Percentiles rank a stretch among this genome's conserved stretches.
These are phyloP conservation scores for Aquilaria agallochum DNA, from an alignment of 441 rosid genomes.

Conservation along the genomic window DNA sequence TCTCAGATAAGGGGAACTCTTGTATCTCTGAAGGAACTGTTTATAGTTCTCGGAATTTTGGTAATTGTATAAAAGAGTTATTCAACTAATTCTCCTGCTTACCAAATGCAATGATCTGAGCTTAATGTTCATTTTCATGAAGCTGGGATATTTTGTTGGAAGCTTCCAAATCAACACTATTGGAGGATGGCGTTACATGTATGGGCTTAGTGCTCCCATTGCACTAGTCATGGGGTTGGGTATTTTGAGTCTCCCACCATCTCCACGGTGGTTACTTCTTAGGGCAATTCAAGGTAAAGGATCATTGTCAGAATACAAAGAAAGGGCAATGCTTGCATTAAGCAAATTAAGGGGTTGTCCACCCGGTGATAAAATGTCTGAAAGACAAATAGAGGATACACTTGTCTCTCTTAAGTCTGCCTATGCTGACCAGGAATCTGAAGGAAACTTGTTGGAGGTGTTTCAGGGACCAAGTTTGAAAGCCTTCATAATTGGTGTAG, in stretches of 20 bases:
- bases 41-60: conserved; percentile 94
- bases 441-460: conserved; percentile 78
- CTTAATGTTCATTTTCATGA: conserved; percentile 14
- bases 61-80: conserved; percentile 31
- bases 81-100: conserved; percentile 5
- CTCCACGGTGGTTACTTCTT: conserved; percentile 97
- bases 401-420: conserved; percentile 64
- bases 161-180: conserved; percentile 72
- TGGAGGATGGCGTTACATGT: conserved; percentile 99
- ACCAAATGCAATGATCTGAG: conserved; percentile 5
- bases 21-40: conserved; percentile 85
- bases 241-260: conserved; percentile 89
- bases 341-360: conserved; percentile 85
- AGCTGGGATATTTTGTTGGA: conserved; percentile 92
- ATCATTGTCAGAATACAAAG: conserved; percentile 65
- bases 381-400: conserved; percentile 72
- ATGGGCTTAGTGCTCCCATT: conserved; percentile 59
- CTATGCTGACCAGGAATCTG: conserved; percentile 54
- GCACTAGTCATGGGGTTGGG: conserved; percentile 88
- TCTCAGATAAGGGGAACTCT: conserved; percentile 97
- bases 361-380: conserved; percentile 62
- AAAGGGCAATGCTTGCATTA: conserved; percentile 68
- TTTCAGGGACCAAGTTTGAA: conserved; percentile 89
- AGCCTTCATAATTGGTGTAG: conserved; percentile 91
- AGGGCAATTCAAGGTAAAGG: conserved; percentile 88